Percentiles rank a stretch among this genome's conserved stretches.
These are phyloP conservation scores for Pichia sp. DNA, from an alignment of 1,139 yeast species.

Conservation along the genomic window DNA sequence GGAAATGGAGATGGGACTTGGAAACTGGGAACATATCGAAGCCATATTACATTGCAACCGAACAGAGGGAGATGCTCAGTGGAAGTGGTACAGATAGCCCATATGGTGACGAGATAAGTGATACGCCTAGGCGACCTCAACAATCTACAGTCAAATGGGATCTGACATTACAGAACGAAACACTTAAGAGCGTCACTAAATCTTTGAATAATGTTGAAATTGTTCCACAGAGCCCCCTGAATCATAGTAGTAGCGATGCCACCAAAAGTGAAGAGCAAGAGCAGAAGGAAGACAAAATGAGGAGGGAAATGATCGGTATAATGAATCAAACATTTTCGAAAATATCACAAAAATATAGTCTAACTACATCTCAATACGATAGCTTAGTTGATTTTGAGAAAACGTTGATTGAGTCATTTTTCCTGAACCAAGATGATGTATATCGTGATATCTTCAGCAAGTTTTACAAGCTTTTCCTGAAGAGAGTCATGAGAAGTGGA, in stretches of 20 bases:
- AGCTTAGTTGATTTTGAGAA: conserved; percentile 26
- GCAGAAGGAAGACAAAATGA: conserved; percentile 12
- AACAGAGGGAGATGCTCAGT: not conserved
- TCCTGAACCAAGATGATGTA: conserved; percentile 20
- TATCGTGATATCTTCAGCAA: conserved; percentile 24
- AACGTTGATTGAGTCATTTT: conserved; percentile 20
- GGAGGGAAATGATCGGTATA: conserved; percentile 23
- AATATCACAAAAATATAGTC: conserved; percentile 23
- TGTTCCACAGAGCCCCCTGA: conserved; percentile 16
- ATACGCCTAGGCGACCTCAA: not conserved
- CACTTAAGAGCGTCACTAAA: conserved; percentile 8
- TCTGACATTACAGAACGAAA: conserved; percentile 5
- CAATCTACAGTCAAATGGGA: conserved; percentile 9
- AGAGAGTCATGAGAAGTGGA: conserved; percentile 25
- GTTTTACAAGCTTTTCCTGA: conserved; percentile 24
- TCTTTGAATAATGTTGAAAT: conserved; percentile 7
- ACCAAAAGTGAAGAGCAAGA: conserved; percentile 7
- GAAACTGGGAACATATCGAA: conserved; percentile 22
- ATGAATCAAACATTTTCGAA: conserved; percentile 28
- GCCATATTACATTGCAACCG: conserved; percentile 23
- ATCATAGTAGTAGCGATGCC: not conserved
- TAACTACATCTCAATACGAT: conserved; percentile 28
- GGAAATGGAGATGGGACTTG: conserved; percentile 25
- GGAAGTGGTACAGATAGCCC: not conserved
- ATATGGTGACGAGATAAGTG: not conserved